Evolutionary conservation across 257 asterid genomes (phyloP).

Genomic region (Plantago major): DNA sequence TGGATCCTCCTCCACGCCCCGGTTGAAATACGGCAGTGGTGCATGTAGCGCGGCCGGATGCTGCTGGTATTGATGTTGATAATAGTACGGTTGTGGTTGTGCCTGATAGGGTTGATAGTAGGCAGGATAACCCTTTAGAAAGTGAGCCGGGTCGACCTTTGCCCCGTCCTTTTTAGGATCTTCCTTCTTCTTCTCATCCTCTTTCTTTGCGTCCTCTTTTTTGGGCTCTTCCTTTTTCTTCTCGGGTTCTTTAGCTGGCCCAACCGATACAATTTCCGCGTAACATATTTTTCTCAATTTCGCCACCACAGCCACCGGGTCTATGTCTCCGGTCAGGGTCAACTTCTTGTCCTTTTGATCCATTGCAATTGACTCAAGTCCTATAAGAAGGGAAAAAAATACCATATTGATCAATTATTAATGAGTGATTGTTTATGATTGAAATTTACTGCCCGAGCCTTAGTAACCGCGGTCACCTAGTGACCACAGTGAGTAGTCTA

Average conservation of each 20-base stretch:
- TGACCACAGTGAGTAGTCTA: too few relatives aligned
- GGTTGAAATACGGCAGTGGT: constrained; percentile 34
- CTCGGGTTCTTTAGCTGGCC: constrained; percentile 76
- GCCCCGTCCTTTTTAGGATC: constrained; percentile 20
- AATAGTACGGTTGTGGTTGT: constrained; percentile 28
- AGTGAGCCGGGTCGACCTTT: constrained; percentile 27
- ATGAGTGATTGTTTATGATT: not conserved
- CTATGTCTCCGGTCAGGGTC: constrained; percentile 58
- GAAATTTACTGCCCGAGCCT: not conserved
- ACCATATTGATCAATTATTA: too few relatives aligned
- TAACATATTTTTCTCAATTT: constrained; percentile 57
- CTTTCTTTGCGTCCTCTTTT: constrained; percentile 37
- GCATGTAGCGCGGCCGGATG: constrained; percentile 17
- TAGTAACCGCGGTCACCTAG: too few relatives aligned
- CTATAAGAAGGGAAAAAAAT: constrained; percentile 21
- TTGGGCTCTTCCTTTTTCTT: constrained; percentile 59
- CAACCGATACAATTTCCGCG: constrained; percentile 56
- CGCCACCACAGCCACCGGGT: constrained; percentile 50
- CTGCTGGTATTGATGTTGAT: constrained; percentile 24
- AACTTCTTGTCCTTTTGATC: constrained; percentile 54
- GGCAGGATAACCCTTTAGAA: constrained; percentile 32
- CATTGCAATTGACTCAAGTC: constrained; percentile 54
- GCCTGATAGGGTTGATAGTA: constrained; percentile 5
- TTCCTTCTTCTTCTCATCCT: constrained; percentile 35
- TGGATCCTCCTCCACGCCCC: constrained; percentile 51